Conservation (phyloP, 2,329 filamentous ascomycete genomes). For the Cladophialophora immunda region DNA sequence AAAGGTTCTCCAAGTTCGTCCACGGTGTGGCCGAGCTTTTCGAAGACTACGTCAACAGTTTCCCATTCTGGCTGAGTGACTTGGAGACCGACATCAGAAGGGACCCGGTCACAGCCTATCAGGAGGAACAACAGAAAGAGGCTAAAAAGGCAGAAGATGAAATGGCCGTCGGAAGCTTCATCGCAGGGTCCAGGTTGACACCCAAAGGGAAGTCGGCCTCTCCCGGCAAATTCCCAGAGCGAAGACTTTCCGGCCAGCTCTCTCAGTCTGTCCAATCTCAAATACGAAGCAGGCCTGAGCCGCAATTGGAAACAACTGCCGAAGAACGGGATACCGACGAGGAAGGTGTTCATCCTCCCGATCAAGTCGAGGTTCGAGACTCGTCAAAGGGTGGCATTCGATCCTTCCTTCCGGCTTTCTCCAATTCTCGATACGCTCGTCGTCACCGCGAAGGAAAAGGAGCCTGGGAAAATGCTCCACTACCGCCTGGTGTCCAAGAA, state of each 20-base stretch:
- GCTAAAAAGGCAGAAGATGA: constrained; percentile 85
- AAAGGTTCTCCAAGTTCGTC: constrained; percentile 95
- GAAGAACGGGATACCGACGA: constrained; percentile 61
- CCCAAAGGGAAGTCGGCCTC: constrained; percentile 33
- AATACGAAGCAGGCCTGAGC: constrained; percentile 8
- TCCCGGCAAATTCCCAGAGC: constrained; percentile 35
- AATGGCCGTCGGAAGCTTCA: constrained; percentile 85
- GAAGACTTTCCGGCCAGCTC: constrained; percentile 32
- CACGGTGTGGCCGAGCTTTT: constrained; percentile 92
- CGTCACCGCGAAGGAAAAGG: constrained; percentile 50
- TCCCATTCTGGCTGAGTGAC: constrained; percentile 95
- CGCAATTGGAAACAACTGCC: constrained; percentile 41
- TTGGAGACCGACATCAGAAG: constrained; percentile 93
- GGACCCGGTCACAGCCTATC: constrained; percentile 88
- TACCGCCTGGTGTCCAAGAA: constrained; percentile 88
- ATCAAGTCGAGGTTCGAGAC: constrained; percentile 39
- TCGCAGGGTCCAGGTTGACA: constrained; percentile 62
- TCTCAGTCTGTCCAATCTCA: constrained; percentile 42
- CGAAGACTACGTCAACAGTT: constrained; percentile 93
- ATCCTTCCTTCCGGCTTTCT: constrained; percentile 82
- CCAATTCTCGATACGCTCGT: constrained; percentile 77
- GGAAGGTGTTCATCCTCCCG: constrained; percentile 51
- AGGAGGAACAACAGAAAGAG: constrained; percentile 86
- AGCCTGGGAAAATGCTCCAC: constrained; percentile 55
- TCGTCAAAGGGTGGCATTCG: constrained; percentile 67